Base-by-base conservation (phyloP, 208 protist genomes). In the Trypanosoma rangeli region DNA sequence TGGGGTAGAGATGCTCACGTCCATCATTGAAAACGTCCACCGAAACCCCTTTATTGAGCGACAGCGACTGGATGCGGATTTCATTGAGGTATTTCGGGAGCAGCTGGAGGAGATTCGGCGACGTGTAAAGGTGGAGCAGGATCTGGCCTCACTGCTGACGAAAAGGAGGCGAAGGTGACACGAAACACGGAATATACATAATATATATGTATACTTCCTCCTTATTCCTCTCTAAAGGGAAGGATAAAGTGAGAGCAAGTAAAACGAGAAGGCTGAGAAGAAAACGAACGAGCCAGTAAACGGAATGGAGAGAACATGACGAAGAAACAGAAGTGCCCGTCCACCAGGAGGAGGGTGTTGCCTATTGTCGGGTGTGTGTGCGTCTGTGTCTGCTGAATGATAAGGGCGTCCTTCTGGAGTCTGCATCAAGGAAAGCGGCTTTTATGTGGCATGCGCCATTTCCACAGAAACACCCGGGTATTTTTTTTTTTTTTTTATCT, bases 1-100 rank as follows among this genome's bases (percentile, higher is more conserved):
- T 59, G 90, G 90, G 1, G 76, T 88, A 53, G 90, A 95, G 50
- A 75, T 86, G 28, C 64, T 94, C 46, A 80, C 63, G 1, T 78
- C 82, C 9, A 90, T 95, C 50, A 79, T 94, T 29, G 87, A 95
- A 61, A 86, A 82, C 59, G 68, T 95, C 29, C 73, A 78, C 39
- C 69, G 83, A 44, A 84, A 91, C 57, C 53, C 71, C 5, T 92
- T 93, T 59, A 70, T 95, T 20, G 72, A 88, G 60, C 74, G 64
- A 37, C 89, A 92, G 69, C 88, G 77, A 42, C 69, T 84, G 15
- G 72, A 78, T 29, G 61, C 76, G 53, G 84, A 76, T 26, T 92
- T 87, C 63, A 73, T 61, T 52, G 83, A 77, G 64, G 64, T 84
- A 26, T 91, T 92, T 60, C 74, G 79, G 16, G 74, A 63, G 20